A percentile compares a stretch with the other conserved stretches of the same genome.
Conservation (phyloP, 495 filamentous ascomycete genomes). For the Bacidia rubella region DNA sequence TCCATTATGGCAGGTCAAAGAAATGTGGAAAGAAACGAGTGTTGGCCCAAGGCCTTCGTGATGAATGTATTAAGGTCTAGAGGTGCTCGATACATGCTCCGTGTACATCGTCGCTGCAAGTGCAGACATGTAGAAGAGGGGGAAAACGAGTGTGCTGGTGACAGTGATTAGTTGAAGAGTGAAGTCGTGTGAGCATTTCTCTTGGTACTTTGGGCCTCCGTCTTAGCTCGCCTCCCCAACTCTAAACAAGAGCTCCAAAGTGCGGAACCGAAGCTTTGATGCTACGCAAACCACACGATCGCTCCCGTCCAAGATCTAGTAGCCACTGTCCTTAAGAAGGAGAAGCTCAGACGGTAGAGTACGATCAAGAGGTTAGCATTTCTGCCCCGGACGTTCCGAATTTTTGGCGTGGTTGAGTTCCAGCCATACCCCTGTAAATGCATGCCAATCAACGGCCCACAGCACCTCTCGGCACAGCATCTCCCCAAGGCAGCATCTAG, state of each 20-base stretch:
- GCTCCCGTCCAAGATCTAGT: not conserved
- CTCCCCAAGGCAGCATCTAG: not conserved
- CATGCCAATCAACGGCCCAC: not conserved
- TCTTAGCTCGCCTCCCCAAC: not conserved
- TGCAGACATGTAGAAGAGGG: conserved; percentile 1
- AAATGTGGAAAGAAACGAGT: too few relatives aligned
- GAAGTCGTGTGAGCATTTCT: not conserved
- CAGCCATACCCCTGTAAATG: not conserved
- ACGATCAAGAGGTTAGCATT: not conserved
- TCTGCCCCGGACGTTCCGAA: too few relatives aligned
- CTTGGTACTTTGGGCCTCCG: not conserved
- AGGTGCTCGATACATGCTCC: not conserved
- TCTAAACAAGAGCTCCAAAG: not conserved
- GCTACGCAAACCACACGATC: not conserved
- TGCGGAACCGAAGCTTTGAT: not conserved
- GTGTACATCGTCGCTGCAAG: not conserved
- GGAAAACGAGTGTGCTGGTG: not conserved
- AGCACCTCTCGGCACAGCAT: not conserved
- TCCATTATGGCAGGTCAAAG: not conserved
- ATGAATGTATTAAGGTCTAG: too few relatives aligned
- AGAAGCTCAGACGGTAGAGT: not conserved
- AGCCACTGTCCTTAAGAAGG: not conserved
- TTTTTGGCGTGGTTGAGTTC: not conserved
- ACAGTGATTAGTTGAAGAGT: not conserved
- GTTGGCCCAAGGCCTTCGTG: too few relatives aligned